A percentile compares a stretch with the other conserved stretches of the same genome.
phyloP scores from a whole-genome alignment of 169 alveolate genomes.

The Eimeria necatrix region DNA sequence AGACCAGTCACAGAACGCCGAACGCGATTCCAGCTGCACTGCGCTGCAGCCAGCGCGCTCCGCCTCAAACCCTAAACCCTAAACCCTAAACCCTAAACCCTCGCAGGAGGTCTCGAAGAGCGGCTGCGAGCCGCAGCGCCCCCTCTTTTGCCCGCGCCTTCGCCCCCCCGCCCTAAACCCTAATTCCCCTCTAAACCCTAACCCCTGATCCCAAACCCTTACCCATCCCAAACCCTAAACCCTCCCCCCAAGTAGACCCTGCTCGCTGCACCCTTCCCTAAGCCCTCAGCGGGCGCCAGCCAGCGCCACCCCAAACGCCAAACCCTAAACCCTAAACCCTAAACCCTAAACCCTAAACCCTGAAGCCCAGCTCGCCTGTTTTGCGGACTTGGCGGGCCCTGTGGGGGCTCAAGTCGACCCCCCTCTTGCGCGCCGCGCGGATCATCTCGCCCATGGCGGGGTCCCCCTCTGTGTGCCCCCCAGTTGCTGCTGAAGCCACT shows the following conservation, averaged over 20 bases:
- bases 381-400: slow-evolving; percentile 35
- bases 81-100: slow-evolving; percentile 12
- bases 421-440: slow-evolving; percentile 17
- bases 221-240: slow-evolving; percentile 43
- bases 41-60: no score
- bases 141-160: no score
- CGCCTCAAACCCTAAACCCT: neutral
- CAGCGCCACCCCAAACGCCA: neutral
- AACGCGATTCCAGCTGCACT: neutral
- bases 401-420: slow-evolving; percentile 50
- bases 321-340: slow-evolving; percentile 34
- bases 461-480: slow-evolving; percentile 59
- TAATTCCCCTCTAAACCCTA: no score
- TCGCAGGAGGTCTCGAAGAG: no score
- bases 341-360: neutral
- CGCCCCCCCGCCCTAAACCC: no score
- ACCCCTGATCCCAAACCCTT: no score
- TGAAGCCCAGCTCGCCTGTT: neutral
- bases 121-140: no score
- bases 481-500: slow-evolving; percentile 45
- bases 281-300: no score
- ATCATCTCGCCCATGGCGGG: slow-evolving; percentile 64
- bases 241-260: neutral
- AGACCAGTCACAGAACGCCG: no score
- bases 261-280: neutral